Evolutionary conservation across 2,329 filamentous ascomycete genomes (phyloP), one percentile per base, ranked within the genome.

Genomic region (Colletotrichum sp.): DNA sequence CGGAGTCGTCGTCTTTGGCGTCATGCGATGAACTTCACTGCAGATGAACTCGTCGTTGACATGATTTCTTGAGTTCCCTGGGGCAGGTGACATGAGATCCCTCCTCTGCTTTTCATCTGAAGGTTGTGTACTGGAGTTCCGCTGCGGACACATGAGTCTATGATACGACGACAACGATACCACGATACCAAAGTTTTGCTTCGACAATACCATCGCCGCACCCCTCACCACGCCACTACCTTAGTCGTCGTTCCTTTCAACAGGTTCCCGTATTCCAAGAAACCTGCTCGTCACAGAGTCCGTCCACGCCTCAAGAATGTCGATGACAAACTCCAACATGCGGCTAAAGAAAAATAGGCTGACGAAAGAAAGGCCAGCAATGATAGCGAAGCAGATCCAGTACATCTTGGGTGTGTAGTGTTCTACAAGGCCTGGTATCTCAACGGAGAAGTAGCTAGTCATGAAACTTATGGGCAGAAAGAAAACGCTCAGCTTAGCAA

Each of bases 381-480:
- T 89, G 36, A 93, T 89, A 0, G 87, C 90, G 84, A 96, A 95
- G 32, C 89, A 85, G 66, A 90, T 86, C 94, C 94, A 95, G 82
- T 94, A 96, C 59, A 91, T 90, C 72, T 83, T 88, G 16, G 89
- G 84, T 0, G 90, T 91, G 83, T 94, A 95, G n/a, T 85, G 84
- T 9, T 83, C 82, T 65, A 90, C 87, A 12, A 92, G 85, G 6
- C 90, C 89, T 9, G 86, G 84, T 66, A 95, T 90, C 81, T 94
- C 90, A 2, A 93, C 89, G 8, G 92, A 93, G 82, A 95, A 96
- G 83, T 95, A 96, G 36, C 88, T 91, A 5, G 93, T 95, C 91
- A 95, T 92, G 65, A 95, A 89, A 78, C 90, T 93, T 76, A 95
- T 93, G 1, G 94, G 94, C 71, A 95, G 88, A 85, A 96, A 96